These are phyloP conservation scores for Hylodesmum podocarpum DNA, from an alignment of 306 rosid species.

Conservation along the genomic window DNA sequence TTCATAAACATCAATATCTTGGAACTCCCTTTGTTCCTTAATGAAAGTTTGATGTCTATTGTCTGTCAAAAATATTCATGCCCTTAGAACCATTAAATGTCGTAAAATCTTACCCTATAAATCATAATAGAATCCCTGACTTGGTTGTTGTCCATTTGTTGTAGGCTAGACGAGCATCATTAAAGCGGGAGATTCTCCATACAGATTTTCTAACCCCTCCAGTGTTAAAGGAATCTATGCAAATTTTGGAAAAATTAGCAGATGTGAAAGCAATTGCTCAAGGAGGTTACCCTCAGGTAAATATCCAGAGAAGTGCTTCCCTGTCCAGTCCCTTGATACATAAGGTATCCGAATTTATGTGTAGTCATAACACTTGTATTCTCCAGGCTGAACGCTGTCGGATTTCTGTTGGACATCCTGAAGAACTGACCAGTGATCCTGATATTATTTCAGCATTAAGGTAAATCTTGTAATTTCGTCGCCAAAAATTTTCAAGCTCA, in stretches of 20 bases:
- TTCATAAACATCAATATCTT: slow-evolving; percentile 29
- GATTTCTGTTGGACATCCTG: slow-evolving; percentile 82
- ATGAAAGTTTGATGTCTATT: background rate
- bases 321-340: background rate
- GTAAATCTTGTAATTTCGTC: slow-evolving; percentile 36
- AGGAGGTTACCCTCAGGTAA: slow-evolving; percentile 96
- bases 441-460: slow-evolving; percentile 85
- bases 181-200: slow-evolving; percentile 75
- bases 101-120: slow-evolving; percentile 7
- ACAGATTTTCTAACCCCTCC: slow-evolving; percentile 92
- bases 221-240: slow-evolving; percentile 80
- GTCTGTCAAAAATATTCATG: background rate
- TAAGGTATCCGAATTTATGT: slow-evolving; percentile 15
- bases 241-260: slow-evolving; percentile 67
- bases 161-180: slow-evolving; percentile 80
- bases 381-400: slow-evolving; percentile 93
- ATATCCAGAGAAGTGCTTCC: slow-evolving; percentile 2
- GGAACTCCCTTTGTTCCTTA: background rate
- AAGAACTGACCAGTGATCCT: slow-evolving; percentile 77
- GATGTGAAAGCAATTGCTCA: slow-evolving; percentile 76
- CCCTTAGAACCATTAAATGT: slow-evolving; percentile 11
- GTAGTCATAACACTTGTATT: slow-evolving; percentile 14
- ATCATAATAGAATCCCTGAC: background rate
- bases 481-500: background rate
- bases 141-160: slow-evolving; percentile 23